Percentiles rank a stretch among this genome's conserved stretches.
phyloP scores from a whole-genome alignment of 805 yeast species.

The Candida awuae region DNA sequence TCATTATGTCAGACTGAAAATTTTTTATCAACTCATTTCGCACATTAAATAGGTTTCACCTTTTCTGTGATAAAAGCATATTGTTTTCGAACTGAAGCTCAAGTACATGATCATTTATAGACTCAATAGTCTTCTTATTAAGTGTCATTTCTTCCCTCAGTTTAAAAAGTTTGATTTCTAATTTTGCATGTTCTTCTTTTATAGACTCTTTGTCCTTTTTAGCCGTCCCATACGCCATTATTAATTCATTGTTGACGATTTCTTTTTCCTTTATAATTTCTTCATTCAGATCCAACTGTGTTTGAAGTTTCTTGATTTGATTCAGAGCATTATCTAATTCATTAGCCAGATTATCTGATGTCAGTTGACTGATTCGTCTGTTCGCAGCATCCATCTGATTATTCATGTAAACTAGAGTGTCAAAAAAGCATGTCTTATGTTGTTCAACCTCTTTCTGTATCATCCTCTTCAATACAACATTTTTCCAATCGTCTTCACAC shows the following conservation, averaged over 20 bases:
- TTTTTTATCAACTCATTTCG: not conserved
- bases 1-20: too few species aligned
- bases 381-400: too few species aligned
- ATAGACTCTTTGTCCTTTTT: conserved; percentile 16
- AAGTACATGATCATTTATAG: conserved; percentile 43
- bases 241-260: conserved; percentile 6
- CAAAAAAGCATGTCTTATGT: too few species aligned
- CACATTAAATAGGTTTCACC: not conserved
- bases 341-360: not conserved
- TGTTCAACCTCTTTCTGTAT: too few species aligned
- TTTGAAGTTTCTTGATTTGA: conserved; percentile 6
- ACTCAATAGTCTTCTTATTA: conserved; percentile 39
- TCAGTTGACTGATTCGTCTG: conserved; percentile 1
- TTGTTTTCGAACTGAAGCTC: conserved; percentile 43
- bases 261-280: conserved; percentile 11
- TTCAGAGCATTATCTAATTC: conserved; percentile 3
- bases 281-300: conserved; percentile 8
- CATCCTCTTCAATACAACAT: too few species aligned
- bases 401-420: too few species aligned
- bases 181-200: conserved; percentile 20
- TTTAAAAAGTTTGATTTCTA: conserved; percentile 16
- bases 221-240: conserved; percentile 8
- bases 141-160: conserved; percentile 27
- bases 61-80: conserved; percentile 26
- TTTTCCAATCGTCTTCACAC: too few species aligned